Evolutionary conservation across 352 stramenopile species (phyloP), one percentile per base, ranked within the genome.

Genomic region (Aphanomyces astaci): DNA sequence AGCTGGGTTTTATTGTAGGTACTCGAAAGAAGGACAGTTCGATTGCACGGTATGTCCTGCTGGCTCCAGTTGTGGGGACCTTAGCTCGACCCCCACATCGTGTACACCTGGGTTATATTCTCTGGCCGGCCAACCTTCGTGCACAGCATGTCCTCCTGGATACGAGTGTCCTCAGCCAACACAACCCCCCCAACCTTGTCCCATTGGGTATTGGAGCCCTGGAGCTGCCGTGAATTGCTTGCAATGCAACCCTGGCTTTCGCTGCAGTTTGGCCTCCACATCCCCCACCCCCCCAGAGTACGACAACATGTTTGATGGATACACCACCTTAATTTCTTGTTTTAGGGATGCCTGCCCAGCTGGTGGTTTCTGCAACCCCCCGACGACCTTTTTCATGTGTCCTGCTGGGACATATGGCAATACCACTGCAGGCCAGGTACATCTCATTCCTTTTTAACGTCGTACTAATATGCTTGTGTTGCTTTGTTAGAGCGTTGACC

Each of bases 171-270:
- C 86, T 43, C 81, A 74, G 31, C 85, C 78, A 0, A 78, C 85
- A 49, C 90, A 89, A 64, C 70, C 82, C 11, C 90, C 75, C 1
- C 85, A 86, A 67, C 87, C 75, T 24, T 98, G 89, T 63, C 83
- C 88, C 0, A 85, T 96, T 10, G 90, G 90, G 0, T 94, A 90
- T 22, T 96, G 94, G 66, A 96, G 88, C 52, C 77, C 84, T 78
- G 86, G 86, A 36, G 75, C 75, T 0, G 77, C 82, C 3, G 73
- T 82, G 17, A 92, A 88, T 51, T 94, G 86, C 45, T 73, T 75
- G 0, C 70, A 74, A 1, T 94, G 86, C 33, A 71, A 72, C 32
- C 84, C 84, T 22, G 86, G 86, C 19, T 94, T 92, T 74, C 90
- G 87, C 60, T 94, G 86, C 63, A 75, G 81, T 3, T 76, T 90